Base-by-base conservation (phyloP, 257 asterid genomes). In the Gentiana dahurica region DNA sequence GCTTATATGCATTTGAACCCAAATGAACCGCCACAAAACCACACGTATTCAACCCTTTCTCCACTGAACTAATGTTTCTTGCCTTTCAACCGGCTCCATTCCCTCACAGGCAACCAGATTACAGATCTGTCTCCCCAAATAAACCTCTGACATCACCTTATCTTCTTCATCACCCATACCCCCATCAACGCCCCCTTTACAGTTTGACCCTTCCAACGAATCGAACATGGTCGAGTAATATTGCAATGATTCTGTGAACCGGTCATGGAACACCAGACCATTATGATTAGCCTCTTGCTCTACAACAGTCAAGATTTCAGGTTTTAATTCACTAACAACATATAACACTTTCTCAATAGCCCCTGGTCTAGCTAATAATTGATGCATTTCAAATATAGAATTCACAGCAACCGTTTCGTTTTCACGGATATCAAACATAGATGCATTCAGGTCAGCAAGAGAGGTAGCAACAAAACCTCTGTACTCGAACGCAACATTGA, bases 141-240 rank as follows among this genome's bases (percentile, higher is more conserved):
- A 83, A 8, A 89, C 71, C 74, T 83, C 95, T n/a, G 94, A 79
- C 97, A 89, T 89, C 66, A 73, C 68, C 70, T 77, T 4, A 34
- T 89, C 93, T 62, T 81, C 79, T 24, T 61, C 41, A 61, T 34
- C 34, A 48, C 73, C 61, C 66, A 63, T 66, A 32, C 77, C 61
- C 71, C 70, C 85, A n/a, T 38, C 59, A 55, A 72, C 65, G 72
- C 61, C 49, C 59, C 77, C 88, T 15, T 15, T 15, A 15, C 24
- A 15, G 24, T 0, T 15, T 67, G 83, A 66, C 72, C 84, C 75
- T 77, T 89, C 97, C 55, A 89, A 63, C 50, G 97, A 89, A 71
- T 89, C 97, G 60, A 89, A 89, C 86, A 89, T 81, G 4, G 97
- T 83, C 8, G 97, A 89, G 64, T 89, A 89, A 35, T 86, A 86